Base-by-base conservation (phyloP, 257 asterid species). In the Vinca minor region DNA sequence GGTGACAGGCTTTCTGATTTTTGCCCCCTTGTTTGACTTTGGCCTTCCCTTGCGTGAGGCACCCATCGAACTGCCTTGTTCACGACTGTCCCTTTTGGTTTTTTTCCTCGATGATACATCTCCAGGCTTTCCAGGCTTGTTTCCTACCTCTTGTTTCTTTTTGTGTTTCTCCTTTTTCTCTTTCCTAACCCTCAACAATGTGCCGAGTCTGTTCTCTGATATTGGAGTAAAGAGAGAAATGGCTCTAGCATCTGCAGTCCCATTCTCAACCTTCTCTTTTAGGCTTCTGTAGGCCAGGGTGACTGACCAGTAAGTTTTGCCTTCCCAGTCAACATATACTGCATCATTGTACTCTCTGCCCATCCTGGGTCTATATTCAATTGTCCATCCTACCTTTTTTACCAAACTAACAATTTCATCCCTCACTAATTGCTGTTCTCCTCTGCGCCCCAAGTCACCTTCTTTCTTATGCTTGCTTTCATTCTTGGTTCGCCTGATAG, bases 201-300 rank as follows among this genome's bases (percentile, higher is more conserved):
- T 73, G 58, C 84, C 64, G 47, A 93, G 68, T 29, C 73, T 76
- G 79, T 93, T 92, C 58, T 75, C 91, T 5, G 97, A 90, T 49
- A 89, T 85, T 26, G 77, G 78, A 64, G 63, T 73, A 76, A 89
- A 93, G 48, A 82, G 91, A 45, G 78, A 75, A 32, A 63, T 59
- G 52, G 85, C 94, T 65, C 5, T 63, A 13, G 62, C 81, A 11
- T 79, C 85, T 36, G 86, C 96, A 11, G n/a, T 71, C 44, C 95
- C 97, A 41, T 49, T 58, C 42, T 85, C 97, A 69, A 87, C 78
- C 83, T 41, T 87, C 77, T 74, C 60, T 77, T 87, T 81, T 25
- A 93, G 76, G 78, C 71, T 79, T 63, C 48, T 78, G 76, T 93
- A 93, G 18, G 99, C 99, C 80, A 81, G 71, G 28, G 97, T 93